Conservation (phyloP, 2,329 filamentous ascomycete species). For the Helicocarpus griseus region DNA sequence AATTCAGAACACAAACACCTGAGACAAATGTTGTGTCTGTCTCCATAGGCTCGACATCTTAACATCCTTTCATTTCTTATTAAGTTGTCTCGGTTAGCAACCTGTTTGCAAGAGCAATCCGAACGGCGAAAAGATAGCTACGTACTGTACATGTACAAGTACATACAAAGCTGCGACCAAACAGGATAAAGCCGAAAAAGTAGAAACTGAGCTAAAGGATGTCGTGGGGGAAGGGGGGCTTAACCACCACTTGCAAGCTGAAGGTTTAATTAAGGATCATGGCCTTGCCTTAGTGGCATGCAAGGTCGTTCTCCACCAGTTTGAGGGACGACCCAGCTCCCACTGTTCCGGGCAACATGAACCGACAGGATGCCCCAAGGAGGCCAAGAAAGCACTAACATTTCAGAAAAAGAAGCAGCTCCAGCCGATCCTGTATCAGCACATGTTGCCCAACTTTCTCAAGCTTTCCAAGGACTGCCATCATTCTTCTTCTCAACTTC, state of each 20-base stretch:
- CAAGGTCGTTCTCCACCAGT: conserved; percentile 2
- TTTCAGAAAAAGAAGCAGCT: not conserved
- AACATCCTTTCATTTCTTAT: not conserved
- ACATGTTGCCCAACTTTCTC: not conserved
- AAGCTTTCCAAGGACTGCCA: no score
- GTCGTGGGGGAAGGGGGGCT: not conserved
- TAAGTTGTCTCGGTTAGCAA: no score
- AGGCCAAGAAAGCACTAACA: not conserved
- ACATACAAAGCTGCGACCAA: not conserved
- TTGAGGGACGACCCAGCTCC: not conserved
- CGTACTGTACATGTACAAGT: no score
- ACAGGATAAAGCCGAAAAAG: not conserved
- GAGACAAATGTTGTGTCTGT: not conserved
- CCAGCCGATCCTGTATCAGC: not conserved
- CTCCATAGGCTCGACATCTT: not conserved
- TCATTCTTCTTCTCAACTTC: not conserved
- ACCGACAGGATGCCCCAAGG: not conserved
- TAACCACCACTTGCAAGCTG: conserved; percentile 1
- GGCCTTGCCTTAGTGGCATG: conserved; percentile 20
- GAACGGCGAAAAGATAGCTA: not conserved
- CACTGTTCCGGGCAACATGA: not conserved
- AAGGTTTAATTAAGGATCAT: conserved; percentile 34
- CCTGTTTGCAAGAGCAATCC: no score
- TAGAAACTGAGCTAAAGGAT: not conserved
- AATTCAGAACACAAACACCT: no score